Base-by-base conservation (phyloP, 1,284 basidiomycete genomes). In the Vanrija humicola region DNA sequence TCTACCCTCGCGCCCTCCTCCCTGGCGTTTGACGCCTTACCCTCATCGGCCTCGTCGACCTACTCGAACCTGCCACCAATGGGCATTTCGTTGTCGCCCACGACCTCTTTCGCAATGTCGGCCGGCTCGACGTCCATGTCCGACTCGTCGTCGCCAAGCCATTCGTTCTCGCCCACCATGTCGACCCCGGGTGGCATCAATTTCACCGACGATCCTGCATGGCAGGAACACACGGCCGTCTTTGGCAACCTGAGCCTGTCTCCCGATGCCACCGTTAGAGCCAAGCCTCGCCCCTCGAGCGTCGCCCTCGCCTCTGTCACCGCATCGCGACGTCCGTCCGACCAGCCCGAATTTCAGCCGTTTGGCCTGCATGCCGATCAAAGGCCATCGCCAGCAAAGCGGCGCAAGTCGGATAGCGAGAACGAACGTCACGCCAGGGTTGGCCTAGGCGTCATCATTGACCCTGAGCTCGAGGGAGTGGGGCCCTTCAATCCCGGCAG, bases 391-490 rank as follows among this genome's bases (percentile, higher is more conserved):
- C 52, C 48, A 18, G 18, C 29, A 28, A 62, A 70, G 58, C 62
- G 71, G 9, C 65, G 69, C 48, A 72, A 70, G 52, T 73, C 71
- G 16, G 71, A 70, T 29, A 60, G 64, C 14, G 61, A 65, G 21
- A 61, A 63, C 6, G 65, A 64, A 10, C 54, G 58, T 12, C 47
- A 56, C 14, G n/a, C 44, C 6, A 28, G 46, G 18, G 47, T 62
- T 23, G 69, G 68, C 2, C 56, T 70, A 15, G 66, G 66, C 15
- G 60, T 67, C 26, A 58, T 49, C 16, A 54, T 55, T 25, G 54
- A 46, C 25, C 26, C 51, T 25, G 55, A 56, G 39, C 12, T 25
- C n/a, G 46, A 45, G 7, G 34, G 34, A 34, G 34, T 34, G 34
- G 42, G 40, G 16, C 14, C 54, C 8, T 23, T 38, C 6, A 29